Evolutionary conservation across 106 monocot species (phyloP).

Genomic region (Dendrobium officinale): DNA sequence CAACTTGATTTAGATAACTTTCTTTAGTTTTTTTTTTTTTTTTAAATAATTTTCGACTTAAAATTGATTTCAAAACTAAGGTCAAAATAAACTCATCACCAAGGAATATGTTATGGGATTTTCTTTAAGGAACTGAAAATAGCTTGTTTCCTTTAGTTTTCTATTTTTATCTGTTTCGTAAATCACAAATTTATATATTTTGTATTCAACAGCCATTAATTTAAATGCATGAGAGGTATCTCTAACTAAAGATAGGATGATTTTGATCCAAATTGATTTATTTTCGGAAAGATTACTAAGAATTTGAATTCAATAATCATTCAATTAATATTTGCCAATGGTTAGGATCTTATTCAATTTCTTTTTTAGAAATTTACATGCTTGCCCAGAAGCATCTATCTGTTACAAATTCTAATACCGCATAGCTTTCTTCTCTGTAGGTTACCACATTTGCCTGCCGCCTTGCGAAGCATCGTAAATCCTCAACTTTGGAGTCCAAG

Average conservation of each 20-base stretch:
- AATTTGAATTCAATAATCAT: background rate
- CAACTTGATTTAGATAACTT: background rate
- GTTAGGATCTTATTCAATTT: background rate
- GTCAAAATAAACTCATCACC: background rate
- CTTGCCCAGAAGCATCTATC: background rate
- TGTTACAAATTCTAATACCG: no score
- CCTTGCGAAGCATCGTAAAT: constrained; percentile 91
- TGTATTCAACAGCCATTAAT: background rate
- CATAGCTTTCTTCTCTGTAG: constrained; percentile 26
- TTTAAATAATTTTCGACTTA: background rate
- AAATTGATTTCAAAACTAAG: background rate
- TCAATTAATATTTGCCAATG: background rate
- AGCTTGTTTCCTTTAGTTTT: background rate
- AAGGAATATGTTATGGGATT: background rate
- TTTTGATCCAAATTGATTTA: background rate
- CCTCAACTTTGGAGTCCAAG: constrained; percentile 61
- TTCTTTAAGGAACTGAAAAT: background rate
- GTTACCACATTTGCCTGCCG: constrained; percentile 78
- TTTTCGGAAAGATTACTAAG: background rate
- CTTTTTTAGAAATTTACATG: background rate
- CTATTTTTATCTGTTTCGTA: background rate
- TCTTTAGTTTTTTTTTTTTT: background rate
- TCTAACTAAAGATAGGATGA: background rate
- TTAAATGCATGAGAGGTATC: background rate
- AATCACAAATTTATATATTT: no score